Percentiles rank a stretch among this genome's conserved stretches.
These are phyloP conservation scores for Mycena sanguinolenta DNA, from an alignment of 768 basidiomycete genomes.

Conservation along the genomic window DNA sequence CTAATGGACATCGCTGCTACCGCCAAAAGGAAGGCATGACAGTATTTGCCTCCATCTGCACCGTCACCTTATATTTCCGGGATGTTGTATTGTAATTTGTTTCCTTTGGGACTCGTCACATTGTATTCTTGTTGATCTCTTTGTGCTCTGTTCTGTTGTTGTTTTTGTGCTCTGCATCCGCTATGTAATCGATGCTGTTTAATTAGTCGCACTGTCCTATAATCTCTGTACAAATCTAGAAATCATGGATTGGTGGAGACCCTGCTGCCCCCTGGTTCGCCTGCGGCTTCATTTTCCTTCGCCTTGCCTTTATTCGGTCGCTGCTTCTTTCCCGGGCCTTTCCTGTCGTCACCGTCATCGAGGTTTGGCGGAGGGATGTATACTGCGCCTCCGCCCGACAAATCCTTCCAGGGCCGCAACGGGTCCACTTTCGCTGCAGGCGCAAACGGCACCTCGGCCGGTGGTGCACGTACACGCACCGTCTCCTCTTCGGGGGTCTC, in stretches of 20 bases:
- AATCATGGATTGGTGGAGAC: background rate
- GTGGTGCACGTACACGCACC: conserved; percentile 55
- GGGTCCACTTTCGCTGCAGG: conserved; percentile 46
- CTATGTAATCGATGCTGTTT: conserved; percentile 5
- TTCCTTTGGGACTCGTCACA: background rate
- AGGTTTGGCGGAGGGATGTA: conserved; percentile 52
- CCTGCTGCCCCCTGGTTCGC: background rate
- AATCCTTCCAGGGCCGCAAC: conserved; percentile 60
- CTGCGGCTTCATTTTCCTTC: conserved; percentile 14
- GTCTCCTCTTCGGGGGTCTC: conserved; percentile 52
- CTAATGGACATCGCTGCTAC: background rate
- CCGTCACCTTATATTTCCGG: background rate
- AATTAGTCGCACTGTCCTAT: background rate
- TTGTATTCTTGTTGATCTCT: conserved; percentile 2
- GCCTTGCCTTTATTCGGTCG: conserved; percentile 38
- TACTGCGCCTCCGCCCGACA: conserved; percentile 45
- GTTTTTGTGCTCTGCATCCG: conserved; percentile 12
- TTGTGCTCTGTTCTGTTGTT: background rate
- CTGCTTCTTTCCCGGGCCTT: conserved; percentile 18
- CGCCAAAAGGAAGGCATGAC: background rate
- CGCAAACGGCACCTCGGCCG: conserved; percentile 49
- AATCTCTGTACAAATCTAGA: background rate
- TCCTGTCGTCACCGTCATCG: conserved; percentile 18
- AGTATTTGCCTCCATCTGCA: background rate
- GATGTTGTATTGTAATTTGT: background rate